Conservation (phyloP, 73 alveolate genomes). For the Tetrahymena borealis region DNA sequence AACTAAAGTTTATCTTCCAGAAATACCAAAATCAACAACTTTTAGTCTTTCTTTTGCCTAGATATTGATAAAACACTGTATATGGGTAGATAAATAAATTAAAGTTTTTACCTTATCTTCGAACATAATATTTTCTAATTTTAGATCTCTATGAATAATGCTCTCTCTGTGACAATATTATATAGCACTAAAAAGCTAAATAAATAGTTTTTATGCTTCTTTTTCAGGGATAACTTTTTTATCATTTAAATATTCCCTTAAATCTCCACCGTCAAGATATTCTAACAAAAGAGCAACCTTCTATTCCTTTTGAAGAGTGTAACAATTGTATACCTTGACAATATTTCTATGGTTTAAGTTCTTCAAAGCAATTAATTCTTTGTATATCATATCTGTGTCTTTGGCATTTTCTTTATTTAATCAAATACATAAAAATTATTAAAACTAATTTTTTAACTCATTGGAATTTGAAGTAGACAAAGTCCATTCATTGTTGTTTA, state of each 20-base stretch:
- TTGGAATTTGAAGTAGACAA: not conserved
- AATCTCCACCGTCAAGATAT: slow-evolving; percentile 62
- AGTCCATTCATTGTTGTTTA: no score
- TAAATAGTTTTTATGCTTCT: slow-evolving; percentile 41
- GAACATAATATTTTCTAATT: slow-evolving; percentile 30
- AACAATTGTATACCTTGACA: slow-evolving; percentile 41
- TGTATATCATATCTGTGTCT: slow-evolving; percentile 47
- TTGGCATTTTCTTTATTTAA: slow-evolving; percentile 34
- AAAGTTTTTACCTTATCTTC: not conserved
- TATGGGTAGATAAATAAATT: not conserved
- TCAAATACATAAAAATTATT: not conserved
- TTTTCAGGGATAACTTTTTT: slow-evolving; percentile 1
- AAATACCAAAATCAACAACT: slow-evolving; percentile 19
- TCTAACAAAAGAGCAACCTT: slow-evolving; percentile 49
- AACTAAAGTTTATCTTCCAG: not conserved
- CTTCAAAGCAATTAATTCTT: slow-evolving; percentile 50
- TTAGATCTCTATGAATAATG: slow-evolving; percentile 31
- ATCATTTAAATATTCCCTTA: not conserved
- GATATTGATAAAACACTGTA: not conserved
- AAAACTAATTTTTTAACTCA: not conserved
- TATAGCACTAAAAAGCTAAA: slow-evolving; percentile 18
- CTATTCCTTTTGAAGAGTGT: slow-evolving; percentile 38
- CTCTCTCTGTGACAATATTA: slow-evolving; percentile 26
- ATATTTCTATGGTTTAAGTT: slow-evolving; percentile 45
- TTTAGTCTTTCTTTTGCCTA: not conserved